Evolutionary conservation across 129 eudicot genomes (phyloP).

Genomic region (Kitagawia praeruptora): DNA sequence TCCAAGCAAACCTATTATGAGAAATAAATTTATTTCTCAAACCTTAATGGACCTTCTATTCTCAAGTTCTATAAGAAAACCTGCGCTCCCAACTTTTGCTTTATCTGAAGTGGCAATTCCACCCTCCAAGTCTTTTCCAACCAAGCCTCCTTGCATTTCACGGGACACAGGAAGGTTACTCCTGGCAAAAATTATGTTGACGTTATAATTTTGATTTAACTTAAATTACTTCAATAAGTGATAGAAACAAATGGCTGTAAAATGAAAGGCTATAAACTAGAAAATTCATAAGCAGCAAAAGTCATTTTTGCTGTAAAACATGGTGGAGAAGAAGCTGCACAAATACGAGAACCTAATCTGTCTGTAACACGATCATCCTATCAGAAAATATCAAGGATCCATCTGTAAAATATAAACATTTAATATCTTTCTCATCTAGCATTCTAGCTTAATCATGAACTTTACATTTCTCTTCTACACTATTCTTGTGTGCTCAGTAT

Average conservation of each 20-base stretch:
- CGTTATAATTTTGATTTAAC: not conserved
- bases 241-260: not conserved
- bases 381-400: not conserved
- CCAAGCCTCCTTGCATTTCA: constrained; percentile 18
- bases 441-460: not conserved
- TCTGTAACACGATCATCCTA: not conserved
- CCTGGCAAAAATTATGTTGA: constrained; percentile 33
- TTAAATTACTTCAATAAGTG: not conserved
- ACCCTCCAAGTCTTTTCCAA: constrained; percentile 31
- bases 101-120: constrained; percentile 35
- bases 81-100: constrained; percentile 66
- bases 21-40: not conserved
- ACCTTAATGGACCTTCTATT: constrained; percentile 78
- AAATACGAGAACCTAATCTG: not conserved
- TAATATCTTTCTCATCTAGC: not conserved
- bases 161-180: constrained; percentile 14
- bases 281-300: not conserved
- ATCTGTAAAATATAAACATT: not conserved
- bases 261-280: not conserved
- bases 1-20: not conserved
- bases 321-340: not conserved
- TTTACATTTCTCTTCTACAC: not conserved
- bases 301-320: not conserved
- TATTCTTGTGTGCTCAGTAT: not conserved
- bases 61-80: constrained; percentile 69